A percentile compares a stretch with the other conserved stretches of the same genome.
phyloP scores from a whole-genome alignment of 1,284 basidiomycete species.

The Boletus sp. region DNA sequence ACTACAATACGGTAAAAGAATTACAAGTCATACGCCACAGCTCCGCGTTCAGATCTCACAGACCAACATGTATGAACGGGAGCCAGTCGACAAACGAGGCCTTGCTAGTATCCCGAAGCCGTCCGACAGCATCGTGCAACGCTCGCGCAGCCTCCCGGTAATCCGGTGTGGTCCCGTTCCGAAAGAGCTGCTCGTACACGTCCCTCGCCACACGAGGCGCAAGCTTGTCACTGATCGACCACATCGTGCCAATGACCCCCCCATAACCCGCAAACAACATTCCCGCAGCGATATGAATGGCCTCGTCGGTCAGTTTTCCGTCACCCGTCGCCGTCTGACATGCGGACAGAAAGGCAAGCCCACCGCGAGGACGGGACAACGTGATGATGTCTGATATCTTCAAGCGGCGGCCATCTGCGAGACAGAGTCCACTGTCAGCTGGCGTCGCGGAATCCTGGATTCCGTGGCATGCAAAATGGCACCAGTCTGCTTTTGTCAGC shows the following conservation, averaged over 20 bases:
- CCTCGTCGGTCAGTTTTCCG: neutral
- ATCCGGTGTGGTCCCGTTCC: neutral
- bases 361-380: neutral
- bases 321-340: slow-evolving; percentile 2
- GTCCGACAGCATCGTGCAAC: neutral
- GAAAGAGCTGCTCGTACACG: neutral
- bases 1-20: no score
- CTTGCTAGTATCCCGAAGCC: neutral
- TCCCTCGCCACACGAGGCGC: neutral
- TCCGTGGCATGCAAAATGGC: neutral
- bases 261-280: slow-evolving; percentile 1
- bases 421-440: neutral
- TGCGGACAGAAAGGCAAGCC: neutral
- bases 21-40: no score
- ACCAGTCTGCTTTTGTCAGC: neutral
- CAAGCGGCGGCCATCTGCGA: neutral
- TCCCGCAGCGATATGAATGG: neutral
- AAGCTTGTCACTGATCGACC: neutral
- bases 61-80: neutral
- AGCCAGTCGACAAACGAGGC: neutral
- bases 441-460: neutral
- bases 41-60: no score
- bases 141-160: neutral
- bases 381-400: neutral
- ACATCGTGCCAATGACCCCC: neutral